These are phyloP conservation scores for Galeopsis tetrahit DNA, from an alignment of 257 asterid genomes.

Conservation along the genomic window DNA sequence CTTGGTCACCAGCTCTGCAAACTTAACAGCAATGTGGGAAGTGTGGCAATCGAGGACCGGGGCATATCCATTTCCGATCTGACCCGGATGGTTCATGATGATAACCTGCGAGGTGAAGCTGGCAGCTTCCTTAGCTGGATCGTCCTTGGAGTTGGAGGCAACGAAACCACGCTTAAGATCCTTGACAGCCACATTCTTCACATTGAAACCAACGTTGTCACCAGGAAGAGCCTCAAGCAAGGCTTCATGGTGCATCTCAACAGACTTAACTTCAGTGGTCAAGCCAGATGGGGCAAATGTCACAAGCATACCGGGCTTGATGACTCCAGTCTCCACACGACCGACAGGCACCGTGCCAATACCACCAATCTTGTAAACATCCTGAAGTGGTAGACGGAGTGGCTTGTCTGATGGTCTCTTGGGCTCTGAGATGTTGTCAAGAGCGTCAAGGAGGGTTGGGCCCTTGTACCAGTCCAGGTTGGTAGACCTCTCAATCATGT, in stretches of 20 bases:
- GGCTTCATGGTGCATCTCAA: conserved; percentile 52
- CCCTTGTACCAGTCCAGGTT: conserved; percentile 58
- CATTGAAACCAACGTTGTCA: conserved; percentile 47
- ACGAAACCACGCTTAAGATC: conserved; percentile 52
- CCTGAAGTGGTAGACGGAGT: conserved; percentile 52
- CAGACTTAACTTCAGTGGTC: conserved; percentile 50
- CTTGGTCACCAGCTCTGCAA: conserved; percentile 46
- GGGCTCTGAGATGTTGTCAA: no score
- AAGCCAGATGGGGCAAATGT: not conserved
- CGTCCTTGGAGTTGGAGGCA: conserved; percentile 50
- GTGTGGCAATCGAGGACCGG: conserved; percentile 54
- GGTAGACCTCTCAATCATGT: conserved; percentile 47
- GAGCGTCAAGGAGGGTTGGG: conserved; percentile 51
- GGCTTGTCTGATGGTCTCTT: conserved; percentile 38
- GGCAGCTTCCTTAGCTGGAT: conserved; percentile 46
- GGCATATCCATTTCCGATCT: conserved; percentile 48
- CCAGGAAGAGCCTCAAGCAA: conserved; percentile 20
- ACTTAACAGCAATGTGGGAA: conserved; percentile 50
- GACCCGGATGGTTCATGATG: conserved; percentile 54
- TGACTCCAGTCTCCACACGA: no score
- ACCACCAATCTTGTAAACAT: conserved; percentile 53
- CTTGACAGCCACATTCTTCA: conserved; percentile 50
- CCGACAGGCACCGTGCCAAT: conserved; percentile 46
- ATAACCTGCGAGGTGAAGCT: conserved; percentile 48
- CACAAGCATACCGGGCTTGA: no score